A percentile compares a stretch with the other conserved stretches of the same genome.
Conservation (phyloP, 208 protist genomes). For the Trypanosoma caninum region DNA sequence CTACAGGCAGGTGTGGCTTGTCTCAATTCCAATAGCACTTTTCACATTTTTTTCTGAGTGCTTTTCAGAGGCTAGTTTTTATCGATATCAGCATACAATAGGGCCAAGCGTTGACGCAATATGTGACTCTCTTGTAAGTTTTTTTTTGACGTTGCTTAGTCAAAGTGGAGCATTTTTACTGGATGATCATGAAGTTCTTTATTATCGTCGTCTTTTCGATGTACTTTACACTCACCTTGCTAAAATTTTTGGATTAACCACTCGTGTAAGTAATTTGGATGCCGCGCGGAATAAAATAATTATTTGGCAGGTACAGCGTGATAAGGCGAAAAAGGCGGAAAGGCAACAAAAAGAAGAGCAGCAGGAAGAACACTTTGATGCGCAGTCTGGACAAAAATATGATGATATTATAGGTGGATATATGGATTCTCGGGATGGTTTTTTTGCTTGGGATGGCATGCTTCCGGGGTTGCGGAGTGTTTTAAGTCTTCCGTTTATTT, state of each 20-base stretch:
- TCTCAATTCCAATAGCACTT: constrained; percentile 38
- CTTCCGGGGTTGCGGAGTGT: constrained; percentile 12
- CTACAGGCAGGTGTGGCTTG: constrained; percentile 50
- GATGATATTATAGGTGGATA: not conserved
- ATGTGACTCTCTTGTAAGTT: constrained; percentile 22
- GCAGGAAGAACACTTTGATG: constrained; percentile 4
- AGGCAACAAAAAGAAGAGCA: constrained; percentile 10
- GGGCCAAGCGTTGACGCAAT: constrained; percentile 27
- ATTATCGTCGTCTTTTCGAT: constrained; percentile 47
- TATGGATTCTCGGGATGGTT: not conserved
- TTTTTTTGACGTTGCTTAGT: constrained; percentile 36
- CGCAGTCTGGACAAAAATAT: not conserved
- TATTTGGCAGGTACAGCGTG: constrained; percentile 38
- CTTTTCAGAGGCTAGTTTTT: constrained; percentile 48
- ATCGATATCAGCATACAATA: constrained; percentile 28
- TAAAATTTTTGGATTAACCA: constrained; percentile 19
- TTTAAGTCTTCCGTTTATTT: not conserved
- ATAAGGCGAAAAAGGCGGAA: constrained; percentile 22
- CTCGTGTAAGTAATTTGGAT: constrained; percentile 17
- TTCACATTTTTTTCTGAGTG: constrained; percentile 58
- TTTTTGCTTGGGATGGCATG: constrained; percentile 22
- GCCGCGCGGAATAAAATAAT: constrained; percentile 29
- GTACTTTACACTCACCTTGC: constrained; percentile 29
- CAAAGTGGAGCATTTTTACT: constrained; percentile 32
- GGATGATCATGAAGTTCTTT: constrained; percentile 52